Evolutionary conservation across 768 basidiomycete genomes (phyloP), one percentile per base, ranked within the genome.

Genomic region (Stropharia rugosoannulata): DNA sequence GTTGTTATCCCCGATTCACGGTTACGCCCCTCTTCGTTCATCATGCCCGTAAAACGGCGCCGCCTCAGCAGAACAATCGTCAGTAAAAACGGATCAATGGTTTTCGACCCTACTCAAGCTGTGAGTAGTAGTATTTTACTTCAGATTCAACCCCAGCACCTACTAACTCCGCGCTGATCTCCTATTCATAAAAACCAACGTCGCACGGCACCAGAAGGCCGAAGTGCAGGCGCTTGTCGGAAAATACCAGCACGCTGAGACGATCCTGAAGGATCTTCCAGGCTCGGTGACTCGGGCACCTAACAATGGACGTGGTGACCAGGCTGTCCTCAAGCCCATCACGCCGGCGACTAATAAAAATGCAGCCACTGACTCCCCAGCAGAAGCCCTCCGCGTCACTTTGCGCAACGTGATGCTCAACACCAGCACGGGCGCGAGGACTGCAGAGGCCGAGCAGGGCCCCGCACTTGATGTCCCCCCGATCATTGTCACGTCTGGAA

Each of bases 181-280:
- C 10, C 22, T 18, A 1, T 13, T 22, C 22, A 9, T 32, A 27
- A 25, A 46, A 11, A 29, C 10, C 25, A 10, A 10, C 15, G 22
- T 12, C 8, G 19, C 25, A 16, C 16, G 9, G 5, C 16, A 8
- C n/a, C 29, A 66, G 65, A 58, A 64, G 58, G 41, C 51, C 19
- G 65, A 66, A 46, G 15, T 64, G 29, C 41, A 41, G 2, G 8
- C 16, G 12, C 41, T 66, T 12, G 39, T 62, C 10, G 27, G 54
- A n/a, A 66, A 66, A 53, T 66, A 66, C 47, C 59, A 53, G 42
- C 15, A 58, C 15, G 65, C 65, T 3, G 39, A 51, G 10, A 49
- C 56, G 22, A 43, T 62, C n/a, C 55, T 64, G 29, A 27, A 52
- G 18, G 49, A 46, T 7, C 18, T 59, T 41, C 47, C 46, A 32